Evolutionary conservation across 2,329 filamentous ascomycete genomes (phyloP), one percentile per base, ranked within the genome.

Genomic region (Diaporthe sp.): DNA sequence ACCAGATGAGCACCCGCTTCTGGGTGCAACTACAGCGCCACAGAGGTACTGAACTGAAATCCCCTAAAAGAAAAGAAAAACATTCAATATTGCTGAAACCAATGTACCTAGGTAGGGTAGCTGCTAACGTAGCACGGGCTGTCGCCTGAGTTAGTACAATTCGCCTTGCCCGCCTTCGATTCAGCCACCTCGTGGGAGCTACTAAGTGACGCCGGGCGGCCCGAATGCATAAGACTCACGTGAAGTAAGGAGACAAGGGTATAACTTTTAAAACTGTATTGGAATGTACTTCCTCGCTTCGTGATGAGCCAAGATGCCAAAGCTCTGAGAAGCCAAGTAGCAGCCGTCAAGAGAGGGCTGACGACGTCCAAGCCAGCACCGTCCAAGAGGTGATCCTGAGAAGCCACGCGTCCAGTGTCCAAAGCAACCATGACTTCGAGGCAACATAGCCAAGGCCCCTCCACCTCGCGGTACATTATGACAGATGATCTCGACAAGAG

Each of bases 261-360:
- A 52, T 68, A 30, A 40, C 45, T 68, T 66, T 68, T 54, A 22
- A 40, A 52, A 54, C 64, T 68, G 45, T 54, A 68, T 68, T 68
- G 38, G 50, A 54, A 54, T 68, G 45, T 68, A 54, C 47, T n/a
- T 54, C 33, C 22, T 52, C 64, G n/a, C 15, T 45, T 52, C n/a
- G 13, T 10, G 15, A 28, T 28, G 33, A 68, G 30, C 64, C 22
- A 40, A 68, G 40, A 35, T 47, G 40, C 40, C 25, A 47, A 28
- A 33, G 40, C 40, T 30, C 42, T 33, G 60, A 45, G 42, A 47
- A 68, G 45, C 64, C n/a, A 60, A 30, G 35, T 60, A 60, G 57
- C n/a, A 4, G 35, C 35, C 35, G 12, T 19, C 30, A 30, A 10
- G 55, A 10, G 33, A 7, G n/a, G 19, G 30, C 7, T 8, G 7